These are phyloP conservation scores for Diaporthe eres DNA, from an alignment of 2,329 filamentous ascomycete species.

Conservation along the genomic window DNA sequence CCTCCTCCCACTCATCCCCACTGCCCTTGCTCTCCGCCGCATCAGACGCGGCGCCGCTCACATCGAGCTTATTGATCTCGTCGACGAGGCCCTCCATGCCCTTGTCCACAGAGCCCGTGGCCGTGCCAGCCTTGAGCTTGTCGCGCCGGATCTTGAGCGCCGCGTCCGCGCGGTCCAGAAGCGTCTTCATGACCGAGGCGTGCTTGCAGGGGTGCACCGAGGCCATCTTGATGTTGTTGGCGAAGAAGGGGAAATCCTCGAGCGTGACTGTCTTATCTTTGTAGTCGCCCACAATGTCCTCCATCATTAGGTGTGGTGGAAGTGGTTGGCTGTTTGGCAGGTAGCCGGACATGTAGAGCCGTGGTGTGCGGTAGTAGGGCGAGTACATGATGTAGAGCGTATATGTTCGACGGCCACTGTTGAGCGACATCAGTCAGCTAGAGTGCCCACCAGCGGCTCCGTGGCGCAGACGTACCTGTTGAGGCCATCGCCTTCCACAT, in stretches of 20 bases:
- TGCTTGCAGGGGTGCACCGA: constrained; percentile 98
- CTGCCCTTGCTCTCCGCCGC: constrained; percentile 65
- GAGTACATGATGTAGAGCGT: constrained; percentile 99
- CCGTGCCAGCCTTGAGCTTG: constrained; percentile 77
- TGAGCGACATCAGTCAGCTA: constrained; percentile 39
- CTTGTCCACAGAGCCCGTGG: constrained; percentile 57
- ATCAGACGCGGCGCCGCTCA: constrained; percentile 61
- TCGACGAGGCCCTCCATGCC: constrained; percentile 91
- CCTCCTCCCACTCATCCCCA: constrained; percentile 76
- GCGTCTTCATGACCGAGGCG: constrained; percentile 96
- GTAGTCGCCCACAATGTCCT: constrained; percentile 58
- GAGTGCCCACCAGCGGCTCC: constrained; percentile 6
- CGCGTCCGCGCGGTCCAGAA: constrained; percentile 94
- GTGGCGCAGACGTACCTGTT: constrained; percentile 56
- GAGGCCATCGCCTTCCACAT: constrained; percentile 67
- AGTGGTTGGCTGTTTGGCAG: constrained; percentile 75
- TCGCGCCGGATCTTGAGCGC: constrained; percentile 90
- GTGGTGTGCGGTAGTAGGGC: constrained; percentile 95
- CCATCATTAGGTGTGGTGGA: constrained; percentile 54
- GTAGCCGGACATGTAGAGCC: constrained; percentile 95
- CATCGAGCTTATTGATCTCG: constrained; percentile 77
- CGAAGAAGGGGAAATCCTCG: constrained; percentile 97
- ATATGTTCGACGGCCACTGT: constrained; percentile 89
- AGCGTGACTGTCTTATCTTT: constrained; percentile 91
- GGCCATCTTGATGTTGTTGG: constrained; percentile 93